phyloP scores from a whole-genome alignment of 2,329 filamentous ascomycete species.

The Fusarium citri region DNA sequence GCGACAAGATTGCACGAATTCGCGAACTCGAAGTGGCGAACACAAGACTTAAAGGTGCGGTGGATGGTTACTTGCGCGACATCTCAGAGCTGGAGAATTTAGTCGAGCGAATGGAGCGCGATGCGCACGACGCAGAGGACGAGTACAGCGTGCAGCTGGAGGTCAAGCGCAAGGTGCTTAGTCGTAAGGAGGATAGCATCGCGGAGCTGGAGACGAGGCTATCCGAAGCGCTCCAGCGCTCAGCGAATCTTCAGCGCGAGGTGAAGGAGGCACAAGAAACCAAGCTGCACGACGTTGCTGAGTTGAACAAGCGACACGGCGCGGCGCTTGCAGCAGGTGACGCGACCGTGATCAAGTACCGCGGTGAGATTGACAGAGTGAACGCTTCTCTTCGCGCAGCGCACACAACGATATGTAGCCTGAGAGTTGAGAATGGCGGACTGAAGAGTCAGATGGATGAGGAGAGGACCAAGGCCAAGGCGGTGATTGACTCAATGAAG shows the following conservation, averaged over 20 bases:
- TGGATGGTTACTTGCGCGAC: conserved; percentile 65
- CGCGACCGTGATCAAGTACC: conserved; percentile 61
- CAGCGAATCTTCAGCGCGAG: conserved; percentile 54
- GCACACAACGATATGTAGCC: conserved; percentile 57
- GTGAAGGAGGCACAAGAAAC: conserved; percentile 53
- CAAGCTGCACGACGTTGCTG: conserved; percentile 48
- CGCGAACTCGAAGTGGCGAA: conserved; percentile 63
- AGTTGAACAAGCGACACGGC: conserved; percentile 58
- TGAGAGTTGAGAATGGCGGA: conserved; percentile 60
- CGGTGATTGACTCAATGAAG: conserved; percentile 62
- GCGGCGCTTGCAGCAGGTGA: conserved; percentile 63
- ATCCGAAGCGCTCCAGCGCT: conserved; percentile 53
- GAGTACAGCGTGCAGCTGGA: conserved; percentile 52
- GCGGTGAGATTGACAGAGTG: conserved; percentile 61
- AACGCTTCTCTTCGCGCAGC: conserved; percentile 60
- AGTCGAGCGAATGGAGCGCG: conserved; percentile 60
- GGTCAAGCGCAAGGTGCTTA: conserved; percentile 49
- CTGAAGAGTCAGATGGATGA: conserved; percentile 53
- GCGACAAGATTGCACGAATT: conserved; percentile 55
- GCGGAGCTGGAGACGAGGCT: conserved; percentile 60
- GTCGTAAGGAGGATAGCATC: conserved; percentile 53
- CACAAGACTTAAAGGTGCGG: conserved; percentile 62
- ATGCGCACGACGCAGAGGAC: conserved; percentile 48
- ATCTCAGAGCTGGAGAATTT: conserved; percentile 65
- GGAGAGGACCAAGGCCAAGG: conserved; percentile 55